Evolutionary conservation across 106 monocot species (phyloP).

Genomic region (Chionographis japonica): DNA sequence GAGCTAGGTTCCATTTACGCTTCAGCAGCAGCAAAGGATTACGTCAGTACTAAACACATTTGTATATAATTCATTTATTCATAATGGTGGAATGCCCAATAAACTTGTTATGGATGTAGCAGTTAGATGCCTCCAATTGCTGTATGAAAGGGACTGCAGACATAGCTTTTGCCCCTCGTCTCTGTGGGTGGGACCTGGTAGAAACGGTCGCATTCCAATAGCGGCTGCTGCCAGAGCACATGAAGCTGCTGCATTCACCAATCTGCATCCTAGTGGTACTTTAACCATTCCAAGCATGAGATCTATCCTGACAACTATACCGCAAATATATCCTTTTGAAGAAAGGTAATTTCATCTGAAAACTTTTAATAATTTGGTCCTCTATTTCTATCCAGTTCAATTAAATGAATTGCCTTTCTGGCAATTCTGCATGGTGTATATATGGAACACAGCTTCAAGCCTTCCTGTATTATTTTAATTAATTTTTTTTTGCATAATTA

Average conservation of each 20-base stretch:
- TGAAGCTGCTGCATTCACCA: conserved; percentile 67
- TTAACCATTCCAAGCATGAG: conserved; percentile 29
- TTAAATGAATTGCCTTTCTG: background rate
- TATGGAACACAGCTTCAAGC: too few relatives aligned
- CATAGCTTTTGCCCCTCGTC: conserved; percentile 72
- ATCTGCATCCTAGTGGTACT: conserved; percentile 28
- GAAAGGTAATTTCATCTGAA: conserved; percentile 59
- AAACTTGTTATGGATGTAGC: conserved; percentile 56
- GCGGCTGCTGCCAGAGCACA: conserved; percentile 90
- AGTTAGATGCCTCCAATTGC: conserved; percentile 75
- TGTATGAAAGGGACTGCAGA: conserved; percentile 87
- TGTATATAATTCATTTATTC: conserved; percentile 72
- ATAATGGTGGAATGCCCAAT: conserved; percentile 29
- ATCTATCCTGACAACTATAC: conserved; percentile 73
- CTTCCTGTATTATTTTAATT: too few relatives aligned
- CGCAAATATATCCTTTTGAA: conserved; percentile 94
- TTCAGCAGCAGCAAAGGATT: conserved; percentile 66
- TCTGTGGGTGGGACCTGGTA: conserved; percentile 78
- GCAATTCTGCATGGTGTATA: background rate
- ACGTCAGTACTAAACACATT: conserved; percentile 76
- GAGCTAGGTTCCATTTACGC: conserved; percentile 70
- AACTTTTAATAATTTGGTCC: background rate
- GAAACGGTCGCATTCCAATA: conserved; percentile 56
- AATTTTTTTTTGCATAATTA: too few relatives aligned
- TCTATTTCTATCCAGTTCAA: background rate